Percentiles rank a stretch among this genome's conserved stretches.
These are phyloP conservation scores for Intubia oerlemansii DNA, from an alignment of 2,329 filamentous ascomycete species.

Conservation along the genomic window DNA sequence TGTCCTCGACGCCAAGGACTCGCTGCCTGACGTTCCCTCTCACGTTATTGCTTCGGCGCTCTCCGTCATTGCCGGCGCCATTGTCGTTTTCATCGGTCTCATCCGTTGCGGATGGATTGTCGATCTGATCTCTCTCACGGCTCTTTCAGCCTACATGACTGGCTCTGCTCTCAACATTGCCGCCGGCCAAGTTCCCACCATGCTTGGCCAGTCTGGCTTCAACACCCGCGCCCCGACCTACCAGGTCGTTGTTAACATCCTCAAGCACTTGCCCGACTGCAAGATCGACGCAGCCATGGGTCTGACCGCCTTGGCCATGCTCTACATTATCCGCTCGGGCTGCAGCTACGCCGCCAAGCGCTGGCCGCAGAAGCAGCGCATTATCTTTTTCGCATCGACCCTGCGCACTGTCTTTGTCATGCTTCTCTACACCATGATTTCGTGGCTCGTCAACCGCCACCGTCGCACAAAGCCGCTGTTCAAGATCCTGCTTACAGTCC, in stretches of 20 bases:
- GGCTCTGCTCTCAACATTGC: constrained; percentile 82
- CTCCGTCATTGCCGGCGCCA: constrained; percentile 53
- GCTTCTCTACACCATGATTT: constrained; percentile 76
- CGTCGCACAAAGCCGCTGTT: constrained; percentile 42
- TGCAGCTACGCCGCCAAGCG: constrained; percentile 48
- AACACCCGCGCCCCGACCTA: constrained; percentile 49
- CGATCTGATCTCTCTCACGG: constrained; percentile 75
- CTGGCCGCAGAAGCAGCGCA: constrained; percentile 45
- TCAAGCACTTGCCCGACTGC: constrained; percentile 47
- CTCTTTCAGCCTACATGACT: constrained; percentile 92
- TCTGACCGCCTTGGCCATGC: constrained; percentile 54
- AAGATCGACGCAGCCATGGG: constrained; percentile 74
- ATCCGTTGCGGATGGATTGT: constrained; percentile 74
- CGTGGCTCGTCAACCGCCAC: constrained; percentile 61
- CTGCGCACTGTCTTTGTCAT: constrained; percentile 84
- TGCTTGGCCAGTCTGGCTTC: constrained; percentile 62
- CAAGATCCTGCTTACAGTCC: constrained; percentile 53
- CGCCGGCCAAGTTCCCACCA: constrained; percentile 56
- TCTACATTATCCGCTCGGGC: constrained; percentile 51
- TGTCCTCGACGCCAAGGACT: constrained; percentile 37
- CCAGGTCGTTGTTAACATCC: constrained; percentile 58
- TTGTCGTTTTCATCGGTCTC: constrained; percentile 62
- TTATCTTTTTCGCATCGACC: constrained; percentile 80
- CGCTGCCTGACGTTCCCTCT: constrained; percentile 33
- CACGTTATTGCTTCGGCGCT: constrained; percentile 60